Conservation (phyloP, 2,329 filamentous ascomycete genomes). For the Coniochaeta sp. region DNA sequence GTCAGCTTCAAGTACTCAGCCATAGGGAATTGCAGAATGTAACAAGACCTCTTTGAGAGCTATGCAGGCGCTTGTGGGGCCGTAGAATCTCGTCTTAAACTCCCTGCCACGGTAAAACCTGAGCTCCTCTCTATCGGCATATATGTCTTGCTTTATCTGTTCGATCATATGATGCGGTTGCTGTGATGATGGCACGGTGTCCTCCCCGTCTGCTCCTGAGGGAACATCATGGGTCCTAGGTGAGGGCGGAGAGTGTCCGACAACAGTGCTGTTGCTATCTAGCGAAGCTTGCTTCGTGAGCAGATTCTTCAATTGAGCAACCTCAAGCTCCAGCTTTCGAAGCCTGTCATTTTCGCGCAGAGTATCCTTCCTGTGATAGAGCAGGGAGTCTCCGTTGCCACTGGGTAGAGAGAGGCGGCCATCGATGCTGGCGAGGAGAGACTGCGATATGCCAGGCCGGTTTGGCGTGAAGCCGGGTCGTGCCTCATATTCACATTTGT, state of each 20-base stretch:
- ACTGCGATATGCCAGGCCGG: conserved; percentile 38
- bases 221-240: conserved; percentile 7
- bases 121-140: conserved; percentile 43
- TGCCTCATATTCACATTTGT: conserved; percentile 53
- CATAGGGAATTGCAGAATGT: neutral
- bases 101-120: conserved; percentile 52
- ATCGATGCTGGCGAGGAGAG: conserved; percentile 37
- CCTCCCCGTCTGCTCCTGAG: conserved; percentile 8
- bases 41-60: conserved; percentile 44
- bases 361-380: conserved; percentile 26
- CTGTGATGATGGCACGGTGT: conserved; percentile 19
- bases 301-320: conserved; percentile 47
- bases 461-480: conserved; percentile 28
- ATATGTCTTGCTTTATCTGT: conserved; percentile 16
- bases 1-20: neutral
- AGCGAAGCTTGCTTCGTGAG: conserved; percentile 38
- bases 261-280: conserved; percentile 46
- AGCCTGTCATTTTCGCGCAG: conserved; percentile 50
- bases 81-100: conserved; percentile 53
- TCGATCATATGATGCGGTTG: conserved; percentile 8
- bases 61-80: conserved; percentile 53
- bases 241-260: conserved; percentile 17
- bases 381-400: conserved; percentile 24
- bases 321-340: conserved; percentile 50
- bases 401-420: conserved; percentile 32